These are phyloP conservation scores for Claviceps sp. DNA, from an alignment of 2,329 filamentous ascomycete species.

Conservation along the genomic window DNA sequence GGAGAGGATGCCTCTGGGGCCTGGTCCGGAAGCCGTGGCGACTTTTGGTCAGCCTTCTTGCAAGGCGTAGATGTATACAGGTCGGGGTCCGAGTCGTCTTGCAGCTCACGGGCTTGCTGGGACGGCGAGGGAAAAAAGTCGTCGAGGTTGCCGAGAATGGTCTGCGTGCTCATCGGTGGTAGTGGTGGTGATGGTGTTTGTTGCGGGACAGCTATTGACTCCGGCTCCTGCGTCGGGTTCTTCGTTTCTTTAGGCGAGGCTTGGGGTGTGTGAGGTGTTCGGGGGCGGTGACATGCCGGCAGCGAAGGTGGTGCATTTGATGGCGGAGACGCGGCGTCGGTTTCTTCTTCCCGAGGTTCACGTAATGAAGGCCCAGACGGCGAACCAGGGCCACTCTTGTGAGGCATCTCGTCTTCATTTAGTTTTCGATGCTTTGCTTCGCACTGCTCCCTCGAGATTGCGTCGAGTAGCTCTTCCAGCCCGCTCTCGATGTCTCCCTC, in stretches of 20 bases:
- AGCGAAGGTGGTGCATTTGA: background rate
- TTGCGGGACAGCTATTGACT: background rate
- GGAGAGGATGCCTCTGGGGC: constrained; percentile 1
- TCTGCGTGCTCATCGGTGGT: constrained; percentile 33
- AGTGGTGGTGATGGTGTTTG: constrained; percentile 9
- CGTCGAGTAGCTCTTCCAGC: constrained; percentile 9
- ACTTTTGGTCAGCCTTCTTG: background rate
- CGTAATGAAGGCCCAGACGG: background rate
- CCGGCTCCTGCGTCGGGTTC: background rate
- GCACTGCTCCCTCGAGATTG: constrained; percentile 6
- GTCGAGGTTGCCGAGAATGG: constrained; percentile 37
- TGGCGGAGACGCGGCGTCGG: background rate
- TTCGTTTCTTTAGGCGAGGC: background rate
- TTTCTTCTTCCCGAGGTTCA: background rate
- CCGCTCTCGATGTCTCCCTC: constrained; percentile 14
- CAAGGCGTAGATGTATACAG: background rate
- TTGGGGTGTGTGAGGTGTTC: background rate
- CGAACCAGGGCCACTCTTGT: background rate
- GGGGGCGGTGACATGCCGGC: background rate
- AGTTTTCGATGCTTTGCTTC: background rate
- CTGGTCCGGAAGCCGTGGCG: background rate
- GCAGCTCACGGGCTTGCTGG: constrained; percentile 40
- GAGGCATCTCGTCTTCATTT: background rate
- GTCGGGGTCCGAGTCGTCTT: constrained; percentile 18
- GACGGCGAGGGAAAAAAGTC: constrained; percentile 43